Base-by-base conservation (phyloP, 1,284 basidiomycete species). In the Mrakiaceae sp. region DNA sequence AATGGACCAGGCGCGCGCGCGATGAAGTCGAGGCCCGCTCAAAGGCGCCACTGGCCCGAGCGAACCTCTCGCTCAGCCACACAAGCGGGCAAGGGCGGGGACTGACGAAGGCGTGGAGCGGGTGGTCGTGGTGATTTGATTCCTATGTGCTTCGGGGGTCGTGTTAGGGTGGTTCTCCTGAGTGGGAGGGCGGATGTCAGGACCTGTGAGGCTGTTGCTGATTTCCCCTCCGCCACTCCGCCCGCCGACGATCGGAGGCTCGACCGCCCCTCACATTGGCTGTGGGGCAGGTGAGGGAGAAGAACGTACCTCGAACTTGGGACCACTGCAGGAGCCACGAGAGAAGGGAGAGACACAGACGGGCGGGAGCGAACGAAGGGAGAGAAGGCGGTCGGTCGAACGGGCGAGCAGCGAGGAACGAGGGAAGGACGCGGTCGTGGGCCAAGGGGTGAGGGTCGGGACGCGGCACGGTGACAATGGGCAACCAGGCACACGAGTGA, bases 121-220 rank as follows among this genome's bases (percentile, higher is more conserved):
- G 27, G 27, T 27, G 27, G 27, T 27, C 27, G 27, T 27, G 50
- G 27, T 68, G 60, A 58, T 58, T 67, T 60, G 43, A 56, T 57
- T 47, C 54, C 57, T 60, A 49, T 55, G 59, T 62, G 60, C 64
- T 39, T 39, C 42, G 64, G 55, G 54, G 59, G 60, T 66, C 67
- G 53, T 62, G 66, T 68, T 67, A 69, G 60, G 68, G 68, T 51
- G 68, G 68, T 66, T 69, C 68, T 49, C 68, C 68, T 57, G 64
- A 50, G 46, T 57, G 52, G 42, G 51, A 59, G 56, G 40, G 53
- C 27, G 27, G 27, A 27, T 27, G 27, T 27, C 27, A 27, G 27
- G 27, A 27, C 27, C 27, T 27, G 27, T 27, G 27, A 27, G 27
- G 27, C 27, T 27, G 27, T 27, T 27, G 27, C 27, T 27, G 27